Evolutionary conservation across 306 rosid species (phyloP).

Genomic region (Abrus pulchellus): DNA sequence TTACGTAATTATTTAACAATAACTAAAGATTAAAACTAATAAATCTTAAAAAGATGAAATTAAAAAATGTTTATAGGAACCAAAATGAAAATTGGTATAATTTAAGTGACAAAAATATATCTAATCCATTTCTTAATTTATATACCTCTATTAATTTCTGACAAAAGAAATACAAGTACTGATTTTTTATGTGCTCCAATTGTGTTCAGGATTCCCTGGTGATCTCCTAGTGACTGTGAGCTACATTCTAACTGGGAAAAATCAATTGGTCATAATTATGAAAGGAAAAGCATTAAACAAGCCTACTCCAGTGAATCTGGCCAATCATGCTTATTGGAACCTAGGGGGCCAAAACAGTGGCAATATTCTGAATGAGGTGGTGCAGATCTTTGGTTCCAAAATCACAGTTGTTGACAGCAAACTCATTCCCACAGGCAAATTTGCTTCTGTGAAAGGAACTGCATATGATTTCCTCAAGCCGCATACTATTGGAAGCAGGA

Average conservation of each 20-base stretch:
- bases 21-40: too few species aligned
- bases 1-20: too few species aligned
- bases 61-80: too few species aligned
- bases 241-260: constrained; percentile 62
- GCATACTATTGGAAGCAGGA: constrained; percentile 65
- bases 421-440: constrained; percentile 83
- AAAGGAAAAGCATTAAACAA: constrained; percentile 83
- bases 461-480: constrained; percentile 79
- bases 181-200: not conserved
- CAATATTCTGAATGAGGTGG: constrained; percentile 62
- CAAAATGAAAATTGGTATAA: too few species aligned
- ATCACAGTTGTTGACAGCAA: constrained; percentile 66
- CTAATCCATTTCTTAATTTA: too few species aligned
- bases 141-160: not conserved
- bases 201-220: constrained; percentile 84
- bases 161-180: not conserved
- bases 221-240: constrained; percentile 68
- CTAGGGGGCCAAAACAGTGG: constrained; percentile 84
- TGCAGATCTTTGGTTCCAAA: constrained; percentile 75
- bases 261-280: constrained; percentile 62
- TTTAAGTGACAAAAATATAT: too few species aligned
- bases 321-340: constrained; percentile 88
- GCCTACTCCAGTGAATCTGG: constrained; percentile 86
- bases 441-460: constrained; percentile 55
- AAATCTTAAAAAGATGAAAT: too few species aligned